Percentiles rank a stretch among this genome's conserved stretches.
phyloP scores from a whole-genome alignment of 1,284 basidiomycete species.

The Mycena sp. region DNA sequence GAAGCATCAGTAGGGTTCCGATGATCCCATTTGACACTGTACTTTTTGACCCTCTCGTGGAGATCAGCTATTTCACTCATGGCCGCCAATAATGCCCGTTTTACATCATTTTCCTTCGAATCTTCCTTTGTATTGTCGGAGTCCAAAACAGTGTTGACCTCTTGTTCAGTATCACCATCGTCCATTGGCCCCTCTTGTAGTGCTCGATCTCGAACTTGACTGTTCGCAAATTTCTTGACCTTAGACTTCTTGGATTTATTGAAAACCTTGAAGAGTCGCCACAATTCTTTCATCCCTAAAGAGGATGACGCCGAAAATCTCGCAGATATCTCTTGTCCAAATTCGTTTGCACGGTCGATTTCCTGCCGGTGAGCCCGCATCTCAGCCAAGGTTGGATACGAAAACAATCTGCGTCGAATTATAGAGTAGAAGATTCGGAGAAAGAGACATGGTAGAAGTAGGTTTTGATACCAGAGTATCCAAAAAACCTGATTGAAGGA shows the following conservation, averaged over 20 bases:
- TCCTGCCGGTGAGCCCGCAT: conserved; percentile 60
- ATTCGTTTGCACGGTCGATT: conserved; percentile 57
- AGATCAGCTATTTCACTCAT: conserved; percentile 64
- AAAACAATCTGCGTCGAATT: conserved; percentile 56
- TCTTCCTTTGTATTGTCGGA: conserved; percentile 39
- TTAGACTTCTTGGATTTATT: conserved; percentile 43
- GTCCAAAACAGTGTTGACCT: conserved; percentile 42
- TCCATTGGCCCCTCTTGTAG: background rate
- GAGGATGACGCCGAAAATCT: conserved; percentile 56
- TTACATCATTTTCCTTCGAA: conserved; percentile 54
- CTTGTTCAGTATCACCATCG: conserved; percentile 10
- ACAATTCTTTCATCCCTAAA: conserved; percentile 61
- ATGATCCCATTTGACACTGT: conserved; percentile 32
- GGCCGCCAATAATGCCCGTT: conserved; percentile 50
- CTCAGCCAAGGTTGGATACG: conserved; percentile 64
- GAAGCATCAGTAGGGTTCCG: conserved; percentile 3
- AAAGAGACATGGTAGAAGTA: conserved; percentile 62
- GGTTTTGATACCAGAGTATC: conserved; percentile 68
- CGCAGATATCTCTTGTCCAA: conserved; percentile 59
- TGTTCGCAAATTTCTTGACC: conserved; percentile 26
- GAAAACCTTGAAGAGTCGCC: conserved; percentile 57
- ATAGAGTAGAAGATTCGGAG: conserved; percentile 59
- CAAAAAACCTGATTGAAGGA: conserved; percentile 59
- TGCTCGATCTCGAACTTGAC: background rate
- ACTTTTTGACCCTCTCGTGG: conserved; percentile 77